phyloP scores from a whole-genome alignment of 1,139 yeast genomes.

The Pichia sp. region DNA sequence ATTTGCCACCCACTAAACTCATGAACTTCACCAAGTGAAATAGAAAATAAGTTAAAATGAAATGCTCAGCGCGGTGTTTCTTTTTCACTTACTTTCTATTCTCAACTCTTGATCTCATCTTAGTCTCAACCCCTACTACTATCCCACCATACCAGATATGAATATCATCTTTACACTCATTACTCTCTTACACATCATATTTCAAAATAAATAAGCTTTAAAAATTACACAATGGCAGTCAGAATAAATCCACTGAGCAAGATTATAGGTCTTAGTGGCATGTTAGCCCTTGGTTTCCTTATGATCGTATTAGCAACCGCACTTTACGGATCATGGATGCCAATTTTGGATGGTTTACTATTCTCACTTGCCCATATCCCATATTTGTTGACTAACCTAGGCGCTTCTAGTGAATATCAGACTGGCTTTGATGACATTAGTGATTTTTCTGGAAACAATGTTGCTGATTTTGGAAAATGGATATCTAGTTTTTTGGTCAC shows the following conservation, averaged over 20 bases:
- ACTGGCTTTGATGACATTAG: conserved; percentile 19
- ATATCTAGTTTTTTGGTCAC: conserved; percentile 59
- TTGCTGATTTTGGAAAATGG: conserved; percentile 59
- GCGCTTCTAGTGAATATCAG: conserved; percentile 18
- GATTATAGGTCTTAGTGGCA: conserved; percentile 67
- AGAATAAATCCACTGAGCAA: conserved; percentile 57
- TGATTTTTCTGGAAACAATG: conserved; percentile 18
- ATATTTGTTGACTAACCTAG: conserved; percentile 37
- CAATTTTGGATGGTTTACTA: conserved; percentile 44
- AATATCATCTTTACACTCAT: too few species aligned
- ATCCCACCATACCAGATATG: too few species aligned
- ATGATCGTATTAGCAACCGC: conserved; percentile 74
- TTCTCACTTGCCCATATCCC: conserved; percentile 64
- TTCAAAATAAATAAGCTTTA: too few species aligned
- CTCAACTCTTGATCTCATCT: too few species aligned
- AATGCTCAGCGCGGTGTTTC: too few species aligned
- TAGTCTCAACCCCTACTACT: too few species aligned
- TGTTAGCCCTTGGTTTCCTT: conserved; percentile 72
- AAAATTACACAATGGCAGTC: conserved; percentile 24
- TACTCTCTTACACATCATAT: too few species aligned
- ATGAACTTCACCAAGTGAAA: too few species aligned
- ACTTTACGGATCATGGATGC: conserved; percentile 71
- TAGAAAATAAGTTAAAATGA: too few species aligned
- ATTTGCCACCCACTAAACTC: too few species aligned
- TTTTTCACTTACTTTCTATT: too few species aligned